Evolutionary conservation across 768 basidiomycete species (phyloP), one percentile per base, ranked within the genome.

Genomic region (Gymnopilus junonius): DNA sequence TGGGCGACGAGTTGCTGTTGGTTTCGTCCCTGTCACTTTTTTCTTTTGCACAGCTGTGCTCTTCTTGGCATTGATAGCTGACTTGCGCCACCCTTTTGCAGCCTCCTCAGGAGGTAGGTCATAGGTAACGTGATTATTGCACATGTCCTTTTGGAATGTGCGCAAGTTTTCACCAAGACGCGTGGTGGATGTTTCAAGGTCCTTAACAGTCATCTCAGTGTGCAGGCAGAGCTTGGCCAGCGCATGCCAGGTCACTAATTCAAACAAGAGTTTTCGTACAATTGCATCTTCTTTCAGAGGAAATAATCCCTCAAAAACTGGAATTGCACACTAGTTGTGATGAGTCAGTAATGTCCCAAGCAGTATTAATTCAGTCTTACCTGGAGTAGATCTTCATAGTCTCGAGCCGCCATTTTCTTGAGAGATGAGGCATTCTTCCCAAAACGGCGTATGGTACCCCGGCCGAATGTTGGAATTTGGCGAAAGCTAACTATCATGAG

Each of bases 361-460:
- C 34, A 35, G 7, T 35, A 12, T 35, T 35, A 12, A 35, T 35
- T 35, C 34, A 35, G 34, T 35, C 61, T 8, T 55, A 74, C 80
- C 71, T 80, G 78, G 0, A 81, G 62, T 1, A 80, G 39, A 32
- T 81, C 79, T 55, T 80, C 76, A 42, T 75, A 81, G 58, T 81
- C 74, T 0, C 71, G 67, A 0, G 74, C 80, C 3, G 75, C 73
- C 2, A 75, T 55, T 8, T 77, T 72, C 55, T 72, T 72, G 67
- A 78, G 72, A 11, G 72, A 71, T 0, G 76, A 72, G 0, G 74
- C 65, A 46, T 78, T 78, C 0, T 55, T 63, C 6, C 65, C 40
- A 55, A 81, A 80, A 0, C 62, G 55, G 0, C 71, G 69, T 17
- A 82, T 82, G 0, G 73, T 69, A 2, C 58, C 67, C 21, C 53